phyloP scores from a whole-genome alignment of 2,329 filamentous ascomycete species.

The Raffaelea albimanens region DNA sequence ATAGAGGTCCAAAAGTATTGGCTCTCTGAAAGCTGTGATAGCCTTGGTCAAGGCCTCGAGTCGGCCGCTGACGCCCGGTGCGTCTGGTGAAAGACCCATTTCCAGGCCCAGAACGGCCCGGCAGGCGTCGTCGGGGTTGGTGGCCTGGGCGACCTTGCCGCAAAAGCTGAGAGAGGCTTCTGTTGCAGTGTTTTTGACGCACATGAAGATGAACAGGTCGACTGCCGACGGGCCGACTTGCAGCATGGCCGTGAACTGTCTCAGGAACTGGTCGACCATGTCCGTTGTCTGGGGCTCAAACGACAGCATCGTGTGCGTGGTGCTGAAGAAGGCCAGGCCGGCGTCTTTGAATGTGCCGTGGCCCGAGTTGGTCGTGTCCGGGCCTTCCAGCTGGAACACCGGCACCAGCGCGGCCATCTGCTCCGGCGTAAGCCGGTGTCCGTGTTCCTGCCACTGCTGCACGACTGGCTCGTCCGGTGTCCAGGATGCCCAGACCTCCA shows the following conservation, averaged over 20 bases:
- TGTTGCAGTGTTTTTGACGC: constrained; percentile 9
- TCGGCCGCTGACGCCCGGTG: constrained; percentile 2
- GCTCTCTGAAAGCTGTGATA: no score
- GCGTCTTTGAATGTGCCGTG: constrained; percentile 11
- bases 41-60: constrained; percentile 9
- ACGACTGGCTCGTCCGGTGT: constrained; percentile 14
- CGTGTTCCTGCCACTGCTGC: constrained; percentile 10
- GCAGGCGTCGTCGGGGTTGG: constrained; percentile 9
- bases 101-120: constrained; percentile 7
- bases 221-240: constrained; percentile 9
- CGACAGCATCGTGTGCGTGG: constrained; percentile 1
- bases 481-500: constrained; percentile 12
- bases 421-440: constrained; percentile 9
- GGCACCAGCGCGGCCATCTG: constrained; percentile 9
- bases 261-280: constrained; percentile 8
- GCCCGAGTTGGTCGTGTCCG: constrained; percentile 11
- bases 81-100: background rate
- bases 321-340: constrained; percentile 10
- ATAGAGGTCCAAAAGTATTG: constrained; percentile 7
- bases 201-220: constrained; percentile 12
- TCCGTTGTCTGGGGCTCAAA: constrained; percentile 6
- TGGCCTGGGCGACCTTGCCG: constrained; percentile 8
- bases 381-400: constrained; percentile 15
- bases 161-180: constrained; percentile 5
- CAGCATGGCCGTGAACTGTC: constrained; percentile 9